Percentiles rank a stretch among this genome's conserved stretches.
Conservation (phyloP, 163 green algal species). For the Coccomyxa subellipsoidea region DNA sequence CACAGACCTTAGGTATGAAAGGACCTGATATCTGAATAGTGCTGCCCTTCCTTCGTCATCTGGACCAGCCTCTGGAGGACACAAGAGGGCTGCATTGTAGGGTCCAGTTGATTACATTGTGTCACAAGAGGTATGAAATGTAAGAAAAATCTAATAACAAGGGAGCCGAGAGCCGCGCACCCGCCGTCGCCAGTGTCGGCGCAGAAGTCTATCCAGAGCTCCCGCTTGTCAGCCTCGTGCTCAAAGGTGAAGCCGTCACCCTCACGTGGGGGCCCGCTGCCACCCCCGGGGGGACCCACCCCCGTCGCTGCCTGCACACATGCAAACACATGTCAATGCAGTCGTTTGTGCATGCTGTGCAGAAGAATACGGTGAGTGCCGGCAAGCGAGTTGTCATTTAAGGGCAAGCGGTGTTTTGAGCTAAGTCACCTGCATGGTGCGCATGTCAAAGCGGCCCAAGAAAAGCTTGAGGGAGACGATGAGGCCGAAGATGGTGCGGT, state of each 20-base stretch:
- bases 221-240: constrained; percentile 50
- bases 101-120: too few relatives aligned
- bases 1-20: too few relatives aligned
- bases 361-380: too few relatives aligned
- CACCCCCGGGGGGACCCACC: constrained; percentile 14
- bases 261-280: constrained; percentile 28
- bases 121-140: background rate
- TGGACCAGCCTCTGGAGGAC: too few relatives aligned
- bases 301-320: constrained; percentile 58
- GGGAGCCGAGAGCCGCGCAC: background rate
- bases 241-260: constrained; percentile 88
- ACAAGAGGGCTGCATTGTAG: too few relatives aligned
- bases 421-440: constrained; percentile 85
- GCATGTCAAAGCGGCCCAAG: constrained; percentile 85
- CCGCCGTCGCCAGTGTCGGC: constrained; percentile 84
- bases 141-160: background rate
- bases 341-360: too few relatives aligned
- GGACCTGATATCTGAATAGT: too few relatives aligned
- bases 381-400: too few relatives aligned
- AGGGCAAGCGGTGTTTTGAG: too few relatives aligned
- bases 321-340: background rate
- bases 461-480: constrained; percentile 84
- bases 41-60: too few relatives aligned
- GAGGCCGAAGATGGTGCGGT: constrained; percentile 82
- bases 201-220: constrained; percentile 85